Evolutionary conservation across 495 filamentous ascomycete genomes (phyloP).

Genomic region (Diplogelasinospora grovesii): DNA sequence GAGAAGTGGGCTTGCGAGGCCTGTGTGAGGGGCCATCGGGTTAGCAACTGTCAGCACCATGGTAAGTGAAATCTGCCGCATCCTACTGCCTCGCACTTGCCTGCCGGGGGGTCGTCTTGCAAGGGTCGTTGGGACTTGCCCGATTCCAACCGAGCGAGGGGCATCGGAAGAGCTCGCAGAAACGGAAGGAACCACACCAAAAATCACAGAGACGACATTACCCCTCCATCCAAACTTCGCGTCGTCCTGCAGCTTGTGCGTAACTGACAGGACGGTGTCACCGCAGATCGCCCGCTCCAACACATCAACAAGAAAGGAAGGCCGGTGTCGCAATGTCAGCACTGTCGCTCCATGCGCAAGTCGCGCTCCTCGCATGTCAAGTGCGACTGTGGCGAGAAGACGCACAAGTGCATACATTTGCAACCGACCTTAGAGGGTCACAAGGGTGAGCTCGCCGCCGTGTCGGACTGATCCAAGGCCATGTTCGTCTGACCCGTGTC

Average conservation of each 20-base stretch:
- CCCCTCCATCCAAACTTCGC: not conserved
- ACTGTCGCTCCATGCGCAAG: constrained; percentile 96
- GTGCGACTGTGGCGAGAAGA: constrained; percentile 96
- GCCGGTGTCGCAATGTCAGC: constrained; percentile 95
- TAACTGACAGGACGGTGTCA: constrained; percentile 20
- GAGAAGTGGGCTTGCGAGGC: constrained; percentile 92
- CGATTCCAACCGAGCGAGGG: constrained; percentile 25
- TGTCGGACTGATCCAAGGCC: constrained; percentile 29
- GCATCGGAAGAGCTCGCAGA: constrained; percentile 18
- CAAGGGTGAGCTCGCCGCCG: constrained; percentile 44
- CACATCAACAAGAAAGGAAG: constrained; percentile 99
- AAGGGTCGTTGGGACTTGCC: constrained; percentile 8
- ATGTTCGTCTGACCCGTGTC: constrained; percentile 42
- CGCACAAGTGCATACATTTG: constrained; percentile 61
- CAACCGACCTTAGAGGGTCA: constrained; percentile 47
- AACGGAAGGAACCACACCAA: constrained; percentile 5
- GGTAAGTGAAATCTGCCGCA: constrained; percentile 53
- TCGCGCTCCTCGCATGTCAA: constrained; percentile 91
- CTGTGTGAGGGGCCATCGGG: constrained; percentile 87
- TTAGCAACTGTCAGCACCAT: constrained; percentile 88
- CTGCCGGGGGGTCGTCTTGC: not conserved
- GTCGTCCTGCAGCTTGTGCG: constrained; percentile 4
- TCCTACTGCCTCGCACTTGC: not conserved
- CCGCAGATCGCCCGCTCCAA: constrained; percentile 77
- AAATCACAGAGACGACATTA: not conserved